Conservation (phyloP, 129 eudicot species). For the Silybum marianum region DNA sequence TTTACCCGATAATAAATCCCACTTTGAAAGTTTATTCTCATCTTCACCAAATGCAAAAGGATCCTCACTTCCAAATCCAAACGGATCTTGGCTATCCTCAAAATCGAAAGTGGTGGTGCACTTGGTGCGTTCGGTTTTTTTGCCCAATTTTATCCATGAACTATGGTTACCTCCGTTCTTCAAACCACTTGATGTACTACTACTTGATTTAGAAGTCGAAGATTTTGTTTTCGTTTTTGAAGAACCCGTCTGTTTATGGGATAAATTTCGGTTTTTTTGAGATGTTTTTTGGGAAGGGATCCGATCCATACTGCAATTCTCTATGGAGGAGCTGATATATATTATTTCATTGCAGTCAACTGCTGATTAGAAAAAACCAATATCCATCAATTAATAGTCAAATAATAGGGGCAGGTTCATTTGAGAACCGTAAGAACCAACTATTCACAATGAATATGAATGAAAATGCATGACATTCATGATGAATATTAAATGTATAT, state of each 20-base stretch:
- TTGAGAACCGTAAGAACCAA: not conserved
- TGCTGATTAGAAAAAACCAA: slow-evolving; percentile 25
- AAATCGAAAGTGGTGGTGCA: slow-evolving; percentile 26
- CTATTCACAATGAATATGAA: not conserved
- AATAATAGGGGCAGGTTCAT: not conserved
- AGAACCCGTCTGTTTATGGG: slow-evolving; percentile 32
- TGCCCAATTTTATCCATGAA: slow-evolving; percentile 35
- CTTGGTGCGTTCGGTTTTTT: slow-evolving; percentile 30
- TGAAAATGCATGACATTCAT: not conserved
- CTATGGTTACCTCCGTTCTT: slow-evolving; percentile 7
- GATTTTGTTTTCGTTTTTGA: slow-evolving; percentile 48
- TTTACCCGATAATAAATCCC: slow-evolving; percentile 67
- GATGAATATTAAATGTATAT: not conserved
- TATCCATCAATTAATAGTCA: not conserved
- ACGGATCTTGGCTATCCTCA: slow-evolving; percentile 77
- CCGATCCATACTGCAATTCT: slow-evolving; percentile 45
- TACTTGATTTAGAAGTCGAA: slow-evolving; percentile 50
- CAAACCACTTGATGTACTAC: slow-evolving; percentile 32
- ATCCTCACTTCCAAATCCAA: slow-evolving; percentile 63
- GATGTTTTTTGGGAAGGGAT: slow-evolving; percentile 40
- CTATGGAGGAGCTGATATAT: slow-evolving; percentile 48
- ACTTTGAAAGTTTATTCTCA: slow-evolving; percentile 66
- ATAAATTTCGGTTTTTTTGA: slow-evolving; percentile 35
- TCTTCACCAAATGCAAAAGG: slow-evolving; percentile 91
- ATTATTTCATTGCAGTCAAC: slow-evolving; percentile 42